phyloP scores from a whole-genome alignment of 257 asterid genomes.

The Paraleonurus japonicus region DNA sequence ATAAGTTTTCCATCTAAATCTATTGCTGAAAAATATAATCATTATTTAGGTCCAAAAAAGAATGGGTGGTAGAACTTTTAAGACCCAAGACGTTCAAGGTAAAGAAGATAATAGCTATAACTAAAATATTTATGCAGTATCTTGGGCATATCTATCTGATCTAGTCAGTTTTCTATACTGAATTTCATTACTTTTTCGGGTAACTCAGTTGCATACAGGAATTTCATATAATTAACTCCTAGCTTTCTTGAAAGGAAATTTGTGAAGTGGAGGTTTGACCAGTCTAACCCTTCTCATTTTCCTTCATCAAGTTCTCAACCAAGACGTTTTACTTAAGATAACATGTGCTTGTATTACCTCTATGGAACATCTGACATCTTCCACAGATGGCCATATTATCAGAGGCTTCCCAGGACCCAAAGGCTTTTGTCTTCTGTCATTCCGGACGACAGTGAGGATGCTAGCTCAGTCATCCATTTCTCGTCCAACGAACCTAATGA shows the following conservation, averaged over 20 bases:
- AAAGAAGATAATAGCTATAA: background rate
- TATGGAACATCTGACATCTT: constrained; percentile 83
- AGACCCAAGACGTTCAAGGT: background rate
- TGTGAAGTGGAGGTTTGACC: background rate
- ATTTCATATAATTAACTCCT: background rate
- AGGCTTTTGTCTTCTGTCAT: constrained; percentile 68
- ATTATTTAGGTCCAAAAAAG: background rate
- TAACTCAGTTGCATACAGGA: background rate
- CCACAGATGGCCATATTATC: constrained; percentile 93
- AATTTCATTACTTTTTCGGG: background rate
- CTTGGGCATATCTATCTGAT: background rate
- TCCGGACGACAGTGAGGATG: constrained; percentile 86
- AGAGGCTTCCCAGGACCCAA: constrained; percentile 78
- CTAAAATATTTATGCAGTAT: background rate
- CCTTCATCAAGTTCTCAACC: constrained; percentile 3
- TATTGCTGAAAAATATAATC: background rate
- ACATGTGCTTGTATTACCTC: constrained; percentile 54
- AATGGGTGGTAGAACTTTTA: background rate
- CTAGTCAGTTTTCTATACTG: background rate
- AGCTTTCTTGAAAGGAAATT: background rate
- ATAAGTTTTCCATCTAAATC: background rate
- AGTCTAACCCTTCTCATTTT: background rate
- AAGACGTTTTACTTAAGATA: background rate
- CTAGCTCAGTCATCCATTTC: constrained; percentile 94
- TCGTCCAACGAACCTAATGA: constrained; percentile 95